Evolutionary conservation across 1,139 yeast genomes (phyloP).

Genomic region (Yamadazyma spencermartinsiae): DNA sequence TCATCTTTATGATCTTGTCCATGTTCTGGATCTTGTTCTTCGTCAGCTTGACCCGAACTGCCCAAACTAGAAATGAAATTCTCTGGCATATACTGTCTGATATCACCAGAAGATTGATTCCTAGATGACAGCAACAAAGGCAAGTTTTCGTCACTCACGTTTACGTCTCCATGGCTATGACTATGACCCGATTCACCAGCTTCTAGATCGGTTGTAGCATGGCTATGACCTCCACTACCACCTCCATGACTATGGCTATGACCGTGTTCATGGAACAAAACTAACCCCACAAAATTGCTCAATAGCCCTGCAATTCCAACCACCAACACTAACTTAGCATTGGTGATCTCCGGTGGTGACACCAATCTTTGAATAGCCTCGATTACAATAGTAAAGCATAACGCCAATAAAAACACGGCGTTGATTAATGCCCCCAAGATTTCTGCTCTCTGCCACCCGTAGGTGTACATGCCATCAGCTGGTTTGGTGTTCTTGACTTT

Average conservation of each 20-base stretch:
- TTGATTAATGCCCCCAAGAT: slow-evolving; percentile 90
- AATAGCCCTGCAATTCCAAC: slow-evolving; percentile 84
- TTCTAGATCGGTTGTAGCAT: slow-evolving; percentile 12
- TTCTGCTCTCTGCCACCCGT: slow-evolving; percentile 97
- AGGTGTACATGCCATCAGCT: slow-evolving; percentile 86
- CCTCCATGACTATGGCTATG: slow-evolving; percentile 67
- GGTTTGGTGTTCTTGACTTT: slow-evolving; percentile 78
- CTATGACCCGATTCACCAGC: slow-evolving; percentile 9
- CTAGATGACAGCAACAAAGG: slow-evolving; percentile 13
- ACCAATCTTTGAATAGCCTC: slow-evolving; percentile 91
- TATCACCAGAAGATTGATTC: slow-evolving; percentile 15
- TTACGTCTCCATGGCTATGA: slow-evolving; percentile 17
- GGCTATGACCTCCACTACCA: slow-evolving; percentile 27
- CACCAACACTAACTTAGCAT: slow-evolving; percentile 74
- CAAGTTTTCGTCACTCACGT: slow-evolving; percentile 10
- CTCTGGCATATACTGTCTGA: slow-evolving; percentile 38
- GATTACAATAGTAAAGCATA: slow-evolving; percentile 87
- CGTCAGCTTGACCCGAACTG: neutral
- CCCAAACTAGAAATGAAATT: slow-evolving; percentile 33
- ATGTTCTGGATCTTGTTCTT: slow-evolving; percentile 29
- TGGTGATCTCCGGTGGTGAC: slow-evolving; percentile 73
- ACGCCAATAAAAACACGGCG: slow-evolving; percentile 88
- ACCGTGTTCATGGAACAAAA: slow-evolving; percentile 90
- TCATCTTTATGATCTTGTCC: slow-evolving; percentile 19
- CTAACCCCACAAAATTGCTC: slow-evolving; percentile 80